A percentile compares a stretch with the other conserved stretches of the same genome.
These are phyloP conservation scores for Achaetomiella virescens DNA, from an alignment of 495 filamentous ascomycete species.

Conservation along the genomic window DNA sequence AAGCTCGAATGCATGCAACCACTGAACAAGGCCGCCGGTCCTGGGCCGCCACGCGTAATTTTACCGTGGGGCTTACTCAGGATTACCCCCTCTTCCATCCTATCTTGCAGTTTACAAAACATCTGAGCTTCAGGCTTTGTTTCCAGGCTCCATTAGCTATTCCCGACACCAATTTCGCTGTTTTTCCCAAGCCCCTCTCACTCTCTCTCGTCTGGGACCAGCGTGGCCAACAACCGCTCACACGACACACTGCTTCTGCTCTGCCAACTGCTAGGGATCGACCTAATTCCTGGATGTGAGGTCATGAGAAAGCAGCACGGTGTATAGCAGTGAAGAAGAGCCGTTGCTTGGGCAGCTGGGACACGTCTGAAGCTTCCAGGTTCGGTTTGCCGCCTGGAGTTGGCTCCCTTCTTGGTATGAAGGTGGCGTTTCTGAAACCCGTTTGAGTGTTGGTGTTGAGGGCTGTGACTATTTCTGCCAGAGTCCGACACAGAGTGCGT, in stretches of 20 bases:
- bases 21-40: slow-evolving; percentile 4
- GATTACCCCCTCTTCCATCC: not conserved
- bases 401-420: not conserved
- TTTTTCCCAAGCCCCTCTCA: too few relatives aligned
- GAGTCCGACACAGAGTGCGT: slow-evolving; percentile 11
- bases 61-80: slow-evolving; percentile 29
- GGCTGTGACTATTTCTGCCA: not conserved
- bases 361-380: slow-evolving; percentile 4
- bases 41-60: slow-evolving; percentile 20
- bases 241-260: not conserved
- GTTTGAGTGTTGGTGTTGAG: not conserved
- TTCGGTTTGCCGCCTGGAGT: slow-evolving; percentile 5
- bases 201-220: not conserved
- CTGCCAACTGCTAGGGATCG: not conserved
- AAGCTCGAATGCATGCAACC: slow-evolving; percentile 14
- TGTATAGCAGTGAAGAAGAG: not conserved
- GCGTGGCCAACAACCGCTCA: not conserved
- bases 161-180: too few relatives aligned
- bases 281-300: not conserved
- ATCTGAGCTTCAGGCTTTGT: not conserved
- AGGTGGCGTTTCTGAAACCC: not conserved
- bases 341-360: not conserved
- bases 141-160: not conserved
- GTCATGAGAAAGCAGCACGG: not conserved
- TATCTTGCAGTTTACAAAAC: not conserved